Percentiles rank a stretch among this genome's conserved stretches.
phyloP scores from a whole-genome alignment of 257 asterid species.

The Osmanthus fragrans region DNA sequence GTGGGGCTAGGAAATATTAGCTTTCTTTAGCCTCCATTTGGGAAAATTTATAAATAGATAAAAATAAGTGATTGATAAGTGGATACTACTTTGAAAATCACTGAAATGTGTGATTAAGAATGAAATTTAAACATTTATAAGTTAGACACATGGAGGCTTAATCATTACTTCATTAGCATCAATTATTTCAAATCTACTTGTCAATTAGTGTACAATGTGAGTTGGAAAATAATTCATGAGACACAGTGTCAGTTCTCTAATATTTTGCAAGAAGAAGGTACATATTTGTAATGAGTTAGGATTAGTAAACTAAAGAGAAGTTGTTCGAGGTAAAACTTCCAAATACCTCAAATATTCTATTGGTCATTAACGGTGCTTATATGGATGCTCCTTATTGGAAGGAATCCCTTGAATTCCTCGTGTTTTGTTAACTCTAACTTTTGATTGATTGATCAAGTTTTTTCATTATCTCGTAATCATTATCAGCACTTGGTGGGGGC shows the following conservation, averaged over 20 bases:
- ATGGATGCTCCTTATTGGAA: conserved; percentile 18
- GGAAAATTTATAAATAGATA: too few relatives aligned
- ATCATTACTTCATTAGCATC: not conserved
- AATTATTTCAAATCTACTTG: not conserved
- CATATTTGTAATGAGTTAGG: not conserved
- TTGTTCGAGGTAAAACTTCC: not conserved
- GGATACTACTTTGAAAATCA: too few relatives aligned
- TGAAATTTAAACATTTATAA: too few relatives aligned
- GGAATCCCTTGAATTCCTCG: conserved; percentile 14
- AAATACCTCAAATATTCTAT: not conserved
- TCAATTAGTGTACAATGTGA: too few relatives aligned
- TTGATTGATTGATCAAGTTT: not conserved
- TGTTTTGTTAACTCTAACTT: conserved; percentile 15
- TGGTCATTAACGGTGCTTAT: not conserved
- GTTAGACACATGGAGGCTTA: too few relatives aligned
- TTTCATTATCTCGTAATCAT: conserved; percentile 34
- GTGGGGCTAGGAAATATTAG: too few relatives aligned
- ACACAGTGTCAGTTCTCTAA: not conserved
- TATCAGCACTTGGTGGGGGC: conserved; percentile 38
- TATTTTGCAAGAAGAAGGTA: not conserved
- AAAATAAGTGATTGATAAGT: too few relatives aligned
- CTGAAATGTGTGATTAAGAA: too few relatives aligned
- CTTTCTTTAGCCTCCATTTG: too few relatives aligned
- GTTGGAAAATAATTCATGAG: too few relatives aligned
- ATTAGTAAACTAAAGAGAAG: conserved; percentile 19